phyloP scores from a whole-genome alignment of 768 basidiomycete genomes.

The Kwoniella pini region DNA sequence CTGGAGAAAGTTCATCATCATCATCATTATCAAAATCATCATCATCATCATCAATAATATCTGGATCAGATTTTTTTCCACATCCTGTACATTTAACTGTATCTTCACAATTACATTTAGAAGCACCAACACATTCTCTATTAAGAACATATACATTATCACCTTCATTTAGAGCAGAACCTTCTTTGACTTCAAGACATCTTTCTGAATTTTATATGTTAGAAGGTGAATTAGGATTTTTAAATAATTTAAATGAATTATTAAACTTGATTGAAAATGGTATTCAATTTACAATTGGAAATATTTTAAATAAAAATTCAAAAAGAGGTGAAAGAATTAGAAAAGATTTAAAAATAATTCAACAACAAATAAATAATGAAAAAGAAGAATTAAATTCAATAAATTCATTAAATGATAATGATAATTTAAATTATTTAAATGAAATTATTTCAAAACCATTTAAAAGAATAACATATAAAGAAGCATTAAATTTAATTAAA shows the following conservation, averaged over 20 bases:
- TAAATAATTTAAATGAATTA: constrained; percentile 59
- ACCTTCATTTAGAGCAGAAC: constrained; percentile 92
- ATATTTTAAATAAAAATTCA: constrained; percentile 19
- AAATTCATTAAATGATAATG: constrained; percentile 3
- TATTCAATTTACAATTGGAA: constrained; percentile 57
- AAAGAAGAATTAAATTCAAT: neutral
- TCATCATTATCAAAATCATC: constrained; percentile 16
- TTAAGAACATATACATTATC: constrained; percentile 87
- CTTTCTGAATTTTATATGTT: constrained; percentile 99
- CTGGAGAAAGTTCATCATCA: constrained; percentile 13
- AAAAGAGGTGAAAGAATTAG: constrained; percentile 16
- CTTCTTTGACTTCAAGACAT: constrained; percentile 82
- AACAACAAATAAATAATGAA: constrained; percentile 3
- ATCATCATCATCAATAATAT: neutral
- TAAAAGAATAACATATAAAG: constrained; percentile 73
- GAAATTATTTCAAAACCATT: constrained; percentile 62
- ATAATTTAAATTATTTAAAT: constrained; percentile 50
- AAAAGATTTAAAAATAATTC: constrained; percentile 23
- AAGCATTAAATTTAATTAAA: constrained; percentile 67
- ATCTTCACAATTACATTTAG: constrained; percentile 93
- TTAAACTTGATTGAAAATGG: constrained; percentile 64
- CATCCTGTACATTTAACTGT: constrained; percentile 76
- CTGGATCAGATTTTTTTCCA: constrained; percentile 28
- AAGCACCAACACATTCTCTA: constrained; percentile 74
- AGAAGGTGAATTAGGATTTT: constrained; percentile 85